Evolutionary conservation across 2,329 filamentous ascomycete species (phyloP).

Genomic region (Penicillium verrucosum): DNA sequence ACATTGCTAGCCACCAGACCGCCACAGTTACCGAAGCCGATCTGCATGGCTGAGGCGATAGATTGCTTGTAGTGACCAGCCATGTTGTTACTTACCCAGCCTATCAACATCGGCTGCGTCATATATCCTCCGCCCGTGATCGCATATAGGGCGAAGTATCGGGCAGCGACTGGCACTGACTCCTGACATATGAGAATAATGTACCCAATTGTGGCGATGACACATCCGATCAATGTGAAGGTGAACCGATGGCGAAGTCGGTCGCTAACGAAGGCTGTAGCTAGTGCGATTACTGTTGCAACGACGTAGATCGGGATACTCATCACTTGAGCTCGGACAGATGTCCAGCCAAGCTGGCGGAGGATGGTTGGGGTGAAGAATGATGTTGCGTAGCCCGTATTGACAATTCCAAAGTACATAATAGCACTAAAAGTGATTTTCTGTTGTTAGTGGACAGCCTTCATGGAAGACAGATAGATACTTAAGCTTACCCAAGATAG

Average conservation of each 20-base stretch:
- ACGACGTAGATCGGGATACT: slow-evolving; percentile 58
- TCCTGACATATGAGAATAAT: slow-evolving; percentile 53
- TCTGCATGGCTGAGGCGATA: slow-evolving; percentile 53
- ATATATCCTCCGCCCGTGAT: slow-evolving; percentile 55
- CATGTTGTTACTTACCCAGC: slow-evolving; percentile 58
- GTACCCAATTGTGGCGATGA: slow-evolving; percentile 54
- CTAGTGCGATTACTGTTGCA: slow-evolving; percentile 58
- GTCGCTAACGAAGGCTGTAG: slow-evolving; percentile 52
- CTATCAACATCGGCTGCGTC: slow-evolving; percentile 54
- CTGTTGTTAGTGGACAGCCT: slow-evolving; percentile 6
- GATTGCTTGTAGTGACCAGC: slow-evolving; percentile 58
- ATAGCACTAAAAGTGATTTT: slow-evolving; percentile 42
- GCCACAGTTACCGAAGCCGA: slow-evolving; percentile 37
- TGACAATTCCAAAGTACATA: slow-evolving; percentile 62
- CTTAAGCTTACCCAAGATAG: slow-evolving; percentile 38
- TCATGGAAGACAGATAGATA: slow-evolving; percentile 3
- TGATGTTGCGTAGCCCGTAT: slow-evolving; percentile 45
- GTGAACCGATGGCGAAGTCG: slow-evolving; percentile 51
- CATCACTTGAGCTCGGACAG: slow-evolving; percentile 50
- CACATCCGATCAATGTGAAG: slow-evolving; percentile 53
- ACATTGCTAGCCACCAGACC: slow-evolving; percentile 38
- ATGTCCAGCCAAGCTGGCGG: slow-evolving; percentile 54
- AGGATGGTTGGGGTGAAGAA: slow-evolving; percentile 46
- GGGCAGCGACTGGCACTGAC: slow-evolving; percentile 47
- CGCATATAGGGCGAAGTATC: slow-evolving; percentile 56